Evolutionary conservation across 2,329 filamentous ascomycete genomes (phyloP).

Genomic region (Neofusicoccum sp.): DNA sequence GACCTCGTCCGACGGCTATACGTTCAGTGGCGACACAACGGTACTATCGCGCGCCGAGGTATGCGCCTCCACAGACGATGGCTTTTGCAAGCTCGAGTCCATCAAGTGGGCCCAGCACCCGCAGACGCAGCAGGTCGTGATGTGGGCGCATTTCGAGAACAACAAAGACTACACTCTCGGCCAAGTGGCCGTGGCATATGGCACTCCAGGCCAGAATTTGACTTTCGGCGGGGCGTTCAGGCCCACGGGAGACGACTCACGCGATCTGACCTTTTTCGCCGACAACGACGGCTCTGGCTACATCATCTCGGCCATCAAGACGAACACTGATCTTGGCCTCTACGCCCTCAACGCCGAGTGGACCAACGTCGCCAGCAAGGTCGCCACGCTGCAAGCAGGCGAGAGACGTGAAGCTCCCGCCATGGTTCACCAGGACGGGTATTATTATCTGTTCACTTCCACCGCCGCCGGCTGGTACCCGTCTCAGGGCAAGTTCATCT

Average conservation of each 20-base stretch:
- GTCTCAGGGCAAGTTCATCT: slow-evolving; percentile 18
- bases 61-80: not conserved
- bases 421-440: slow-evolving; percentile 20
- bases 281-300: slow-evolving; percentile 20
- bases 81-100: slow-evolving; percentile 23
- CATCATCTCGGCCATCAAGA: slow-evolving; percentile 22
- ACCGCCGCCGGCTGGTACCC: slow-evolving; percentile 24
- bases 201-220: slow-evolving; percentile 17
- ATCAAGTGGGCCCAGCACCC: slow-evolving; percentile 21
- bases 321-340: slow-evolving; percentile 24
- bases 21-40: slow-evolving; percentile 23
- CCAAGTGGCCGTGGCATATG: slow-evolving; percentile 24
- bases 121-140: slow-evolving; percentile 19
- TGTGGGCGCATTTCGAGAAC: slow-evolving; percentile 25
- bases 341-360: slow-evolving; percentile 23
- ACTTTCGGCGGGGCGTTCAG: slow-evolving; percentile 23
- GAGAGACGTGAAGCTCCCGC: slow-evolving; percentile 22
- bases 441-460: slow-evolving; percentile 24
- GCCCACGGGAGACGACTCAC: slow-evolving; percentile 22
- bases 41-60: not conserved
- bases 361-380: slow-evolving; percentile 20
- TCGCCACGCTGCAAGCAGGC: slow-evolving; percentile 21
- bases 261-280: slow-evolving; percentile 25
- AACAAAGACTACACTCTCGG: slow-evolving; percentile 22
- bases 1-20: slow-evolving; percentile 23